Conservation (phyloP, 257 asterid species). For the Solanum sparsipilum region DNA sequence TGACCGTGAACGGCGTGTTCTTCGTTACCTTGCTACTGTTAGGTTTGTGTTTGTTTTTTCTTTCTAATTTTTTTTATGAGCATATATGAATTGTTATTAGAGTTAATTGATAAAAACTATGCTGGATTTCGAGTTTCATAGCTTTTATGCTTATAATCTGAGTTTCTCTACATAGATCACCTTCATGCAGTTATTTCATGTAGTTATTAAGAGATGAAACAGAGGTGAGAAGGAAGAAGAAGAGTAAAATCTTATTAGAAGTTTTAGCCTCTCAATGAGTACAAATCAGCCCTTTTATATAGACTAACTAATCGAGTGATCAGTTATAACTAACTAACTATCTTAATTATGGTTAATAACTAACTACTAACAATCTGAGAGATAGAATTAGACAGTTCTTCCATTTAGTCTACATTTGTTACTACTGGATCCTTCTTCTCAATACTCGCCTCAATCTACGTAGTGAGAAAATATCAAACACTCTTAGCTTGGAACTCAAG, state of each 20-base stretch:
- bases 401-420: not conserved
- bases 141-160: not conserved
- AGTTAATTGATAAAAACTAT: not conserved
- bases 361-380: not conserved
- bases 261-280: not conserved
- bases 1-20: constrained; percentile 40
- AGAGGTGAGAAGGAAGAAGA: not conserved
- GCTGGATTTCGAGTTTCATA: not conserved
- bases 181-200: no score
- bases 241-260: not conserved
- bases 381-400: not conserved
- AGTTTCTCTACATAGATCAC: not conserved
- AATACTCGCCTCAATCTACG: not conserved
- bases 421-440: not conserved
- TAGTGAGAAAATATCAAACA: not conserved
- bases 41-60: constrained; percentile 22
- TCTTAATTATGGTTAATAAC: not conserved
- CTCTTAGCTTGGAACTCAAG: not conserved
- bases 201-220: not conserved
- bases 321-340: not conserved
- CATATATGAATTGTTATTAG: not conserved
- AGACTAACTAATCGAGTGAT: not conserved
- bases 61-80: not conserved
- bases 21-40: constrained; percentile 69
- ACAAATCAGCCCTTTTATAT: not conserved